These are phyloP conservation scores for Boehmeria nivea DNA, from an alignment of 306 rosid genomes.

Conservation along the genomic window DNA sequence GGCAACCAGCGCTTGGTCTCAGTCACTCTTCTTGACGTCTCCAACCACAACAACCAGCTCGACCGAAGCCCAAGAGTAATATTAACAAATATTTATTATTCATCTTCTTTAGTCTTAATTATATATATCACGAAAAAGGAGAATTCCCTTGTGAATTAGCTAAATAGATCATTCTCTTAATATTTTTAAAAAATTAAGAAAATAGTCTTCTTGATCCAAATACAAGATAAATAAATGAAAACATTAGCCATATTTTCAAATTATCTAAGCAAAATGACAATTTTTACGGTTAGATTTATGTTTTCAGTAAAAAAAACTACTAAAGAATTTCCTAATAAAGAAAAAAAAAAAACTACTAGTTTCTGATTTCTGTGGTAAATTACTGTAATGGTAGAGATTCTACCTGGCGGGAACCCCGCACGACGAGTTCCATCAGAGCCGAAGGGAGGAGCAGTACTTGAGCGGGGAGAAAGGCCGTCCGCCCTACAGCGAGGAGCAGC, in stretches of 20 bases:
- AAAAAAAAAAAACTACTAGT: neutral
- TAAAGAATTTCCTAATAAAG: neutral
- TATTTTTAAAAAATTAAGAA: too few relatives aligned
- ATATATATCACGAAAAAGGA: too few relatives aligned
- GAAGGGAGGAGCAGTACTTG: neutral
- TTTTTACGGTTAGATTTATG: too few relatives aligned
- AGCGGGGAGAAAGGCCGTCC: neutral
- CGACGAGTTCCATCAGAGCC: conserved; percentile 24
- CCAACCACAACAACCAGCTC: conserved; percentile 48
- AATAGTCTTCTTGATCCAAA: neutral
- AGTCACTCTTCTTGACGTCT: conserved; percentile 35
- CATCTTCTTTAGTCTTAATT: too few relatives aligned
- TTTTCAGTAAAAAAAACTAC: neutral
- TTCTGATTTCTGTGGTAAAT: too few relatives aligned
- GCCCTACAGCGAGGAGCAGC: neutral
- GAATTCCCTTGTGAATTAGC: too few relatives aligned
- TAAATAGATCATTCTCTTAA: too few relatives aligned
- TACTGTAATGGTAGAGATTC: conserved; percentile 33
- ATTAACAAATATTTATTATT: too few relatives aligned
- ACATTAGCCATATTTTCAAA: too few relatives aligned
- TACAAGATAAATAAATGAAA: too few relatives aligned
- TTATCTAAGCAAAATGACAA: too few relatives aligned
- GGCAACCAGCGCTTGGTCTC: conserved; percentile 24
- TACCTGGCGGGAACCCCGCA: conserved; percentile 54
- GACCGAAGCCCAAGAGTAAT: conserved; percentile 51